Evolutionary conservation across 129 eudicot genomes (phyloP), one percentile per base, ranked within the genome.

Genomic region (Logfia minima): DNA sequence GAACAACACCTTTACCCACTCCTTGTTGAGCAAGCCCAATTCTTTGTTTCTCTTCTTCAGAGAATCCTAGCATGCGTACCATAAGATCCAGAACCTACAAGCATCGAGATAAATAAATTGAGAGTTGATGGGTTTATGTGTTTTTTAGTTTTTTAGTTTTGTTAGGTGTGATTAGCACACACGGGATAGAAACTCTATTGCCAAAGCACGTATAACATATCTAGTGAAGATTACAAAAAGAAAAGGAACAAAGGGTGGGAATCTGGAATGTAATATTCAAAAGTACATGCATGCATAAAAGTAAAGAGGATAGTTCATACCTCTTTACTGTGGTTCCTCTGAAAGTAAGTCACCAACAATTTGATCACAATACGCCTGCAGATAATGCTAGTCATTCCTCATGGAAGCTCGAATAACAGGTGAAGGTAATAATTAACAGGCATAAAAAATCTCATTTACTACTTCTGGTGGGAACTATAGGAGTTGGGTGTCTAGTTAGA

Each of bases 301-400:
- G 32, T 41, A 63, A 28, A 48, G 60, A 71, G 63, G 24, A 10
- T 61, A 39, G 9, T 51, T 7, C 68, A 51, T 81, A 90, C 98
- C 99, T 94, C 99, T 86, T 89, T 94, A 75, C 99, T 94, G 82
- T 94, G 99, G 84, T 94, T 94, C 84, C 96, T 87, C 83, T 94
- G 97, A 80, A 94, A 94, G 88, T 94, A 94, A n/a, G 99, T 94
- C 84, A 94, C 99, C 85, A 94, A 77, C 81, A 94, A 83, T 74
- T 94, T 94, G 86, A 94, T 94, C 85, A 94, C 99, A 79, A 94
- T 94, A 78, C 99, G 99, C 99, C 99, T 94, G 94, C 80, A 79
- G 62, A 83, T 10, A 68, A 64, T 34, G 75, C 58, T 59, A 31
- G 34, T 75, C 19, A 66, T 66, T 66, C 45, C 24, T 32, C 21